Conservation (phyloP, 495 filamentous ascomycete genomes). For the Neurospora intermedia region DNA sequence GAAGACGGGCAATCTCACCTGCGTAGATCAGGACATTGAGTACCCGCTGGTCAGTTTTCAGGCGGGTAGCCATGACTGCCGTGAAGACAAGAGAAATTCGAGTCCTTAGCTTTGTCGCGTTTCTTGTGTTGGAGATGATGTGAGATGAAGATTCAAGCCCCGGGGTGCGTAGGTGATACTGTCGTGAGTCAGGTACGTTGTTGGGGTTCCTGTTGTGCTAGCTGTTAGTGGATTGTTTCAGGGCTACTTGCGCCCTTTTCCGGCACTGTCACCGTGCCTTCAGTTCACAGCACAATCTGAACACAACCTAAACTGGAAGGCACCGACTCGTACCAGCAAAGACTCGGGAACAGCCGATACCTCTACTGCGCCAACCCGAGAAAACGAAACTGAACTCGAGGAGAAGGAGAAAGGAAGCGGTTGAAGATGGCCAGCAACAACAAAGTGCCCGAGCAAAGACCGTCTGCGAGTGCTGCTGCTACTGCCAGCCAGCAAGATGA, state of each 20-base stretch:
- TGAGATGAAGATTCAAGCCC: too few species aligned
- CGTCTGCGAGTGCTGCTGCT: conserved; percentile 1
- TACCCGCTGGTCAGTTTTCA: conserved; percentile 28
- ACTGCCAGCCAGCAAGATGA: conserved; percentile 49
- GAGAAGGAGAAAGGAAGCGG: not conserved
- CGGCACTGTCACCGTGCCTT: not conserved
- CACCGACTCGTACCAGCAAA: not conserved
- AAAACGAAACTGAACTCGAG: not conserved
- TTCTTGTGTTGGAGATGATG: too few species aligned
- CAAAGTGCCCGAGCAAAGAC: not conserved
- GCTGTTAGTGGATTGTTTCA: not conserved
- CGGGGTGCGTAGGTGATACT: not conserved
- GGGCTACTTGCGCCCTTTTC: not conserved
- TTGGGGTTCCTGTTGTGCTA: not conserved
- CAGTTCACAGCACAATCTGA: not conserved
- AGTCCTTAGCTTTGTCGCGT: not conserved
- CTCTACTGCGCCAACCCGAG: not conserved
- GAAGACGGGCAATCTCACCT: conserved; percentile 36
- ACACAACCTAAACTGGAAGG: not conserved
- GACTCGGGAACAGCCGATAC: not conserved
- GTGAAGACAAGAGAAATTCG: not conserved
- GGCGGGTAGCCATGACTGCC: not conserved
- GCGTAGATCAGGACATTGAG: conserved; percentile 86
- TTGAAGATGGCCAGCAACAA: not conserved
- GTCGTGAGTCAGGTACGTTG: not conserved